Percentiles rank a stretch among this genome's conserved stretches.
Evolutionary conservation across 2,329 filamentous ascomycete genomes (phyloP).

Genomic region (Fusarium globosum): DNA sequence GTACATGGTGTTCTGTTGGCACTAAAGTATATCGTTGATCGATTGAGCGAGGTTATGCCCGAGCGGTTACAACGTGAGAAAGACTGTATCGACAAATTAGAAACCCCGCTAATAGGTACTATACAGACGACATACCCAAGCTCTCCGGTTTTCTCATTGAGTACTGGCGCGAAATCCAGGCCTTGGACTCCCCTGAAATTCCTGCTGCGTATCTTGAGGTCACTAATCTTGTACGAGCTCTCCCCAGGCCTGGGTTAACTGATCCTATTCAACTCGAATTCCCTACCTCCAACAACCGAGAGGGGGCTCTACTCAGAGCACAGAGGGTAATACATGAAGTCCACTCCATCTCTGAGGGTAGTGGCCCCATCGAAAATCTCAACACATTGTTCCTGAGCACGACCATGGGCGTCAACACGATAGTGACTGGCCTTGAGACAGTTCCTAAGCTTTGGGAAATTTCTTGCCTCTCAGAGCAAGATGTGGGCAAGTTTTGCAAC

Average conservation of each 20-base stretch:
- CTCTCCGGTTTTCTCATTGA: slow-evolving; percentile 47
- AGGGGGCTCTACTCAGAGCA: slow-evolving; percentile 54
- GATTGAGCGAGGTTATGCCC: slow-evolving; percentile 59
- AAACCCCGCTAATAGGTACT: slow-evolving; percentile 23
- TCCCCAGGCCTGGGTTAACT: slow-evolving; percentile 40
- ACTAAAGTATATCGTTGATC: slow-evolving; percentile 66
- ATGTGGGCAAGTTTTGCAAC: slow-evolving; percentile 50
- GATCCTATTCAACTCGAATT: slow-evolving; percentile 38
- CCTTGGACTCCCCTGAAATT: slow-evolving; percentile 54
- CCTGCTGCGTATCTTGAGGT: slow-evolving; percentile 60
- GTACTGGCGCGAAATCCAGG: slow-evolving; percentile 40
- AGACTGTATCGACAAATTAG: no score
- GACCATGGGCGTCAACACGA: slow-evolving; percentile 48
- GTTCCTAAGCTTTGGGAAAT: slow-evolving; percentile 49
- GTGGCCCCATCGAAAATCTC: slow-evolving; percentile 40
- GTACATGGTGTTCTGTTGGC: slow-evolving; percentile 70
- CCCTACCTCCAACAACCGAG: slow-evolving; percentile 23
- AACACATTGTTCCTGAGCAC: slow-evolving; percentile 45
- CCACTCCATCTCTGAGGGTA: slow-evolving; percentile 46
- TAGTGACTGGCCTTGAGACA: slow-evolving; percentile 52
- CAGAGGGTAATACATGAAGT: slow-evolving; percentile 53
- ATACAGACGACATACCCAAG: slow-evolving; percentile 46
- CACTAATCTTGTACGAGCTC: slow-evolving; percentile 54
- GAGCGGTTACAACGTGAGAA: slow-evolving; percentile 57
- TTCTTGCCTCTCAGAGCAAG: slow-evolving; percentile 38